Percentiles rank a stretch among this genome's conserved stretches.
Evolutionary conservation across 2,329 filamentous ascomycete genomes (phyloP).

Genomic region (Pezicula radicicola): DNA sequence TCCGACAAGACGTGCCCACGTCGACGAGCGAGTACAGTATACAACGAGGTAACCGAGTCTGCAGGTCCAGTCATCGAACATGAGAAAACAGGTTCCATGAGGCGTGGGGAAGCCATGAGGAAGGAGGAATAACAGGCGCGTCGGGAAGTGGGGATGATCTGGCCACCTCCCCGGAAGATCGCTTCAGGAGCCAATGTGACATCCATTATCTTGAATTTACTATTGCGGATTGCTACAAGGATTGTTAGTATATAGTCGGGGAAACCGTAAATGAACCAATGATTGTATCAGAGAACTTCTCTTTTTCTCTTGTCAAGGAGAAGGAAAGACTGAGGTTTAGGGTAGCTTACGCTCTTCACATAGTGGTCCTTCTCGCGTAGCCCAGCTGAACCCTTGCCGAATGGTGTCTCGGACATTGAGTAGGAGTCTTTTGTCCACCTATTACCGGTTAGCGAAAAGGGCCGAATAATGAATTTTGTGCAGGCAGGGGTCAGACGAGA

Average conservation of each 20-base stretch:
- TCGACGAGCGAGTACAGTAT: constrained; percentile 85
- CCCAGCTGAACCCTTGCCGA: constrained; percentile 96
- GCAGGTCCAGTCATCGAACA: constrained; percentile 92
- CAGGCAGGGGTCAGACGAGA: neutral
- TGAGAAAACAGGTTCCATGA: constrained; percentile 96
- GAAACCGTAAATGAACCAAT: constrained; percentile 13
- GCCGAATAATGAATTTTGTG: constrained; percentile 12
- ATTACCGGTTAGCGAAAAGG: constrained; percentile 23
- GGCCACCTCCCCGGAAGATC: constrained; percentile 91
- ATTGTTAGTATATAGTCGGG: constrained; percentile 27
- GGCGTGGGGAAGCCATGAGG: constrained; percentile 89
- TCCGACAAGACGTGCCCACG: constrained; percentile 94
- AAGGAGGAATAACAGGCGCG: constrained; percentile 95
- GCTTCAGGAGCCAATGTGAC: constrained; percentile 82
- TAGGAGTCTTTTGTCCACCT: constrained; percentile 89
- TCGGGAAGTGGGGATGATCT: constrained; percentile 93
- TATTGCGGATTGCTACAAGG: constrained; percentile 81
- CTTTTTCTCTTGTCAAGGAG: constrained; percentile 5
- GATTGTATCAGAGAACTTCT: constrained; percentile 1
- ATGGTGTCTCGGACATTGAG: constrained; percentile 87
- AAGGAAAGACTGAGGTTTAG: constrained; percentile 18
- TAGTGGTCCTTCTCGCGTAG: constrained; percentile 87
- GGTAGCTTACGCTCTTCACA: constrained; percentile 87
- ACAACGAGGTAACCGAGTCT: constrained; percentile 82
- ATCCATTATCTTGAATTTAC: constrained; percentile 95